These are phyloP conservation scores for Tylopilus felleus DNA, from an alignment of 768 basidiomycete species.

Conservation along the genomic window DNA sequence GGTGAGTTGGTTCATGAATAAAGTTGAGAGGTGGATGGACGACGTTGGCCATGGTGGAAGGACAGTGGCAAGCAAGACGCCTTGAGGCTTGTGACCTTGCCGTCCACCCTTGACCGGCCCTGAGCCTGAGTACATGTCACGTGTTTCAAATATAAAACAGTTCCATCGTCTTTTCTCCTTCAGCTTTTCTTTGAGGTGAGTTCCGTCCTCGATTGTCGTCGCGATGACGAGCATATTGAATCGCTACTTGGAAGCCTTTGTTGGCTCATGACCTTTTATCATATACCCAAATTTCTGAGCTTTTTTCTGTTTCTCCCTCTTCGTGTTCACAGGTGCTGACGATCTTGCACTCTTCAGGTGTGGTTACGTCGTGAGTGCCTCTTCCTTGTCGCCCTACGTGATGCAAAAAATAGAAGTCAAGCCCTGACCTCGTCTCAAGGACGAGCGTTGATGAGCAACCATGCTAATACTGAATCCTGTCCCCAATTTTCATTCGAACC, in stretches of 20 bases:
- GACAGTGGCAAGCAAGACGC: slow-evolving; percentile 16
- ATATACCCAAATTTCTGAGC: slow-evolving; percentile 95
- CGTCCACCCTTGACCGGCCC: slow-evolving; percentile 31
- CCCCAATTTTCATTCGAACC: background rate
- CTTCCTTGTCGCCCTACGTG: slow-evolving; percentile 34
- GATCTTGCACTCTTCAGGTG: background rate
- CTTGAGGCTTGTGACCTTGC: slow-evolving; percentile 1
- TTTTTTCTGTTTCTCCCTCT: slow-evolving; percentile 8
- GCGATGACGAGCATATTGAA: slow-evolving; percentile 70
- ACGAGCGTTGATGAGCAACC: slow-evolving; percentile 72
- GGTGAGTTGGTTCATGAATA: slow-evolving; percentile 52
- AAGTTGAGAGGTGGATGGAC: slow-evolving; percentile 65
- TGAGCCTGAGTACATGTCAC: slow-evolving; percentile 35
- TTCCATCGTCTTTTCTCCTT: background rate
- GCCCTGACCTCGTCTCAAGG: slow-evolving; percentile 78
- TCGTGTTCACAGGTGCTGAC: slow-evolving; percentile 12
- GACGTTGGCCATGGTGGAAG: slow-evolving; percentile 66
- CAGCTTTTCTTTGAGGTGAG: slow-evolving; percentile 28
- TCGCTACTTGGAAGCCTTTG: slow-evolving; percentile 79
- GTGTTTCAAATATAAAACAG: slow-evolving; percentile 26
- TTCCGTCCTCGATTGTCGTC: slow-evolving; percentile 13
- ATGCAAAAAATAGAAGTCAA: slow-evolving; percentile 88
- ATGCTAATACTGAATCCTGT: slow-evolving; percentile 81
- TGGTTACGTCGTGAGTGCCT: slow-evolving; percentile 33
- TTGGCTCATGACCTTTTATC: slow-evolving; percentile 61